A percentile compares a stretch with the other conserved stretches of the same genome.
phyloP scores from a whole-genome alignment of 2,329 filamentous ascomycete genomes.

The Aspergillus neotritici region DNA sequence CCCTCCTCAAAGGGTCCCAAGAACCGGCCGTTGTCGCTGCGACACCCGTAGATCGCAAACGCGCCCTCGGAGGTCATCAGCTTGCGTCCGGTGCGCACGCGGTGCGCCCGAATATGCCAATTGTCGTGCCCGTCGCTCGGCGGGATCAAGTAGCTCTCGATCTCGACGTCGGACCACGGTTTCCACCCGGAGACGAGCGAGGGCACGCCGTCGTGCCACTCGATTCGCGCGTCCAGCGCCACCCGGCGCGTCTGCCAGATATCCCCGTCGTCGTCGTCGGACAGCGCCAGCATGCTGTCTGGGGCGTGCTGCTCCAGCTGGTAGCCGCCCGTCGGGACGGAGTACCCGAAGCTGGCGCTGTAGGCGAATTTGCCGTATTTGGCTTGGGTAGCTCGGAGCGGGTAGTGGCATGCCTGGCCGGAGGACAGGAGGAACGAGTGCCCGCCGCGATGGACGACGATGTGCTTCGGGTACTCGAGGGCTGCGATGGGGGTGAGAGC shows the following conservation, averaged over 20 bases:
- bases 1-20: constrained; percentile 39
- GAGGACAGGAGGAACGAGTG: constrained; percentile 71
- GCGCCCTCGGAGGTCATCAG: constrained; percentile 69
- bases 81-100: constrained; percentile 44
- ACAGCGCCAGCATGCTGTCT: constrained; percentile 69
- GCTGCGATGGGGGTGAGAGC: constrained; percentile 56
- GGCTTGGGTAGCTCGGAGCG: constrained; percentile 73
- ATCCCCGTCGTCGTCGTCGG: constrained; percentile 69
- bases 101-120: constrained; percentile 38
- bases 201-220: constrained; percentile 49
- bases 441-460: constrained; percentile 63
- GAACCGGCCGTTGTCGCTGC: constrained; percentile 54
- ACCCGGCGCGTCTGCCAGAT: constrained; percentile 71
- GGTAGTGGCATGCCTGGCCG: constrained; percentile 76
- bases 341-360: constrained; percentile 69
- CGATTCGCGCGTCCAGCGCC: constrained; percentile 59
- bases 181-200: constrained; percentile 66
- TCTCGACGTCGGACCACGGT: constrained; percentile 57
- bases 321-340: constrained; percentile 68
- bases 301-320: constrained; percentile 71
- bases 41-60: constrained; percentile 62
- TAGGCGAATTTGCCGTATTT: constrained; percentile 79
- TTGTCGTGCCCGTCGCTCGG: constrained; percentile 29
- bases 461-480: constrained; percentile 65
- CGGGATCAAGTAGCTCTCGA: constrained; percentile 35